Evolutionary conservation across 805 yeast species (phyloP), one percentile per base, ranked within the genome.

Genomic region (Wickerhamiella musiphila): DNA sequence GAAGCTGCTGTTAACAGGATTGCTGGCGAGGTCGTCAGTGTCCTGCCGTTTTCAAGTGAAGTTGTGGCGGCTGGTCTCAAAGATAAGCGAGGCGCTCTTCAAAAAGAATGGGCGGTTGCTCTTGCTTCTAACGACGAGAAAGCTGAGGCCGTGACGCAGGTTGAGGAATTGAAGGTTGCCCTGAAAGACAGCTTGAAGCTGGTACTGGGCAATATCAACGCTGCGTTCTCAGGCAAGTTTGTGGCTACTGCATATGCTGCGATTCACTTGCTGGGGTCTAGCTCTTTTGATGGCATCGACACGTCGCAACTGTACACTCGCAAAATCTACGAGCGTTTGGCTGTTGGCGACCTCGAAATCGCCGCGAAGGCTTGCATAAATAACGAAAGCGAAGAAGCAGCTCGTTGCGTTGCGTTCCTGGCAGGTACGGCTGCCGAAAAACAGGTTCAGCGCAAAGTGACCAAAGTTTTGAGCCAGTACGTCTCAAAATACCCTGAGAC

Each of bases 71-170:
- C 60, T 12, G 94, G 94, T 1, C 54, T 82, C 10, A 48, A 54
- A 10, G 84, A 78, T 23, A 64, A 77, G 44, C 78, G 78, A 41
- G 52, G 64, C 9, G 66, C 66, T 20, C 52, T 78, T 16, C 66
- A 76, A 42, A 70, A 68, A 45, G 54, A 69, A 14, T 86, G 95
- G 95, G 63, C 65, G 34, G 46, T 61, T 23, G 52, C 67, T 22
- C 46, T 76, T 11, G 73, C 70, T 4, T 41, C 48, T 1, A 41
- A 48, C 23, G 25, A 46, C 9, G 24, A 34, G 3, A 31, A 47
- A 5, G 53, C 61, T 12, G 36, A 3, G 48, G 33, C 23, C 18
- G 33, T 43, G 21, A 11, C 10, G 10, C n/a, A n/a, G 5, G 53
- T 61, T 12, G 36, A 3, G 48, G 33, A 26, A 18, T 33, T 43